Conservation (phyloP, 2,329 filamentous ascomycete genomes). For the Plenodomus lindquistii region DNA sequence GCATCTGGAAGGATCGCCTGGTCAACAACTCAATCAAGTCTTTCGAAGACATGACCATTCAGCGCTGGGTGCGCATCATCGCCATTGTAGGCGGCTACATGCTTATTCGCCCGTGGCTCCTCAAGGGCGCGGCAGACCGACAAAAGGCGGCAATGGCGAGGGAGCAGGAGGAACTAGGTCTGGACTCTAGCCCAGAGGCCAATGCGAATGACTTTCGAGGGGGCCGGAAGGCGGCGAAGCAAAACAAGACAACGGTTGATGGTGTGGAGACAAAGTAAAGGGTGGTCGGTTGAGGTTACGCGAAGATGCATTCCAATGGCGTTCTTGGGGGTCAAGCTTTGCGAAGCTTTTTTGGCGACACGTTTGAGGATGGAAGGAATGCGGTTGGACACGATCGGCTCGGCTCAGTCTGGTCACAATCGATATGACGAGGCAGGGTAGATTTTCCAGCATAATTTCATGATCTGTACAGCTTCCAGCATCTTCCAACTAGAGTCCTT, state of each 20-base stretch:
- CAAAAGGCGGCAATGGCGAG: conserved; percentile 67
- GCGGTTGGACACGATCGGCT: background rate
- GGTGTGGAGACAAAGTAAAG: background rate
- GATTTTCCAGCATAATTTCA: background rate
- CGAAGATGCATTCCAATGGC: conserved; percentile 9
- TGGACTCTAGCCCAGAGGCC: conserved; percentile 35
- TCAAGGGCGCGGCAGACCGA: conserved; percentile 66
- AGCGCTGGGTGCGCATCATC: conserved; percentile 67
- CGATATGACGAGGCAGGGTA: background rate
- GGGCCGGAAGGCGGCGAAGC: conserved; percentile 20
- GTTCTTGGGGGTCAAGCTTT: conserved; percentile 21
- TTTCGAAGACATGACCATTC: conserved; percentile 48
- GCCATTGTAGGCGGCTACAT: conserved; percentile 73
- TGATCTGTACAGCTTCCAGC: background rate
- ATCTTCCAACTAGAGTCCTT: background rate
- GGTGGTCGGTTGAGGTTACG: background rate
- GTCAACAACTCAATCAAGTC: conserved; percentile 48
- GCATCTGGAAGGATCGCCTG: conserved; percentile 43
- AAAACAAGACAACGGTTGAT: conserved; percentile 37
- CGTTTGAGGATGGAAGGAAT: background rate
- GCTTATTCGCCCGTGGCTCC: conserved; percentile 70
- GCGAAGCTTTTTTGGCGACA: conserved; percentile 19
- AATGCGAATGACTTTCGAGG: conserved; percentile 40
- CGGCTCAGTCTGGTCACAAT: background rate
- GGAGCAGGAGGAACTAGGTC: conserved; percentile 47